Base-by-base conservation (phyloP, 495 filamentous ascomycete genomes). In the Penicillium roqueforti region DNA sequence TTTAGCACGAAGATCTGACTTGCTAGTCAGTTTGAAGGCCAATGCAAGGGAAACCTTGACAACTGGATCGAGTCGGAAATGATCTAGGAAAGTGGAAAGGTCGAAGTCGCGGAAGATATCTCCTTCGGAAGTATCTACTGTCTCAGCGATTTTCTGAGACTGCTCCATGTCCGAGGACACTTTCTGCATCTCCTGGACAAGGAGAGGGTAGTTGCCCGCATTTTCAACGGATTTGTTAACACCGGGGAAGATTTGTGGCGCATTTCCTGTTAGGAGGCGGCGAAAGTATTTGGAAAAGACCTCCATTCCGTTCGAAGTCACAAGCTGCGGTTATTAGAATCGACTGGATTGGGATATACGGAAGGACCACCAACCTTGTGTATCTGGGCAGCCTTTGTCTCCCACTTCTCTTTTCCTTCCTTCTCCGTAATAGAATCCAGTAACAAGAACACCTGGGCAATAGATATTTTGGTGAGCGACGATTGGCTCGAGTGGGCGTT, bases 251-350 rank as follows among this genome's bases (percentile, higher is more conserved):
- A 97, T 91, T 58, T 90, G 86, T 46, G 84, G 76, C 54, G 90
- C 87, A 80, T 95, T 95, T 64, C 82, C 82, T 68, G 82, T 85
- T 50, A 97, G 80, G 63, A 96, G 79, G 67, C 91, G 89, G 67
- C 87, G 84, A 72, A 96, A 95, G 71, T 92, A 96, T 75, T 87
- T 95, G 32, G 86, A 81, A 71, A 87, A 96, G 60, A 93, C 90
- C 76, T 96, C 92, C 91, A 96, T 96, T 66, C 89, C 90, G 92
- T 93, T 83, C 56, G 91, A 89, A 80, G 93, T 87, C 67, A 96
- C 84, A 59, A 97, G 82, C 91, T 96, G 60, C 23, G 34, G 53
- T 56, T 39, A 39, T 69, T 25, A 68, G 58, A 39, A 22, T 32
- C 3, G 13, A 34, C 23, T 16, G 16, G 13, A 26, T 16, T 1